Conservation (phyloP, 2,329 filamentous ascomycete species). For the Aspergillus brunneoviolaceus region DNA sequence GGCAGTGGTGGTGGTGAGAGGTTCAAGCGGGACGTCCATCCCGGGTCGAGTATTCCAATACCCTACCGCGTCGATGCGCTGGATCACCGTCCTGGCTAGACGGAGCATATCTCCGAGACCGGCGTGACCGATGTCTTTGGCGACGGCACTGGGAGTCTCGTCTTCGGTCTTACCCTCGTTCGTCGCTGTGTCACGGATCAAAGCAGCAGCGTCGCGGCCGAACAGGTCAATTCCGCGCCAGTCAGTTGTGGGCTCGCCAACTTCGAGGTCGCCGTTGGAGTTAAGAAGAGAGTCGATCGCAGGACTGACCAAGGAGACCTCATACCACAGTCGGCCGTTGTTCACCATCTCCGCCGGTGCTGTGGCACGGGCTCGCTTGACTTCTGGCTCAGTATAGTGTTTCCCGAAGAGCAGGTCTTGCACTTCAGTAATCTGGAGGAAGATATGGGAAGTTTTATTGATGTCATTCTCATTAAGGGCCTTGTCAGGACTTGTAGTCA, state of each 20-base stretch:
- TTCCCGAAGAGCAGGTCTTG: conserved; percentile 36
- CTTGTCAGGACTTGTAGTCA: not conserved
- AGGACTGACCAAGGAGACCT: conserved; percentile 39
- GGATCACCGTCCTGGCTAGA: conserved; percentile 33
- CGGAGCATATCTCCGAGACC: conserved; percentile 31
- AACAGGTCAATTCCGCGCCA: conserved; percentile 34
- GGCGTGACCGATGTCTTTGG: conserved; percentile 26
- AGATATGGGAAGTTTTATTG: conserved; percentile 23
- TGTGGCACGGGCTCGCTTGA: conserved; percentile 30
- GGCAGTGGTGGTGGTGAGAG: not conserved
- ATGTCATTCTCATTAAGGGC: conserved; percentile 1
- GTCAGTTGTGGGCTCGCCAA: conserved; percentile 35
- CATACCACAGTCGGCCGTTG: conserved; percentile 39
- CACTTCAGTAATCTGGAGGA: conserved; percentile 39
- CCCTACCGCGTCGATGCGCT: conserved; percentile 34
- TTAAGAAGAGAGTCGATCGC: conserved; percentile 35
- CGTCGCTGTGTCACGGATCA: conserved; percentile 7
- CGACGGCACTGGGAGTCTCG: conserved; percentile 17
- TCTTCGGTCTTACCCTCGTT: not conserved
- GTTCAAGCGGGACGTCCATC: not conserved
- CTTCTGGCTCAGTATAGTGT: conserved; percentile 20
- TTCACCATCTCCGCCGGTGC: conserved; percentile 30
- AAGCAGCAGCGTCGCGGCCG: conserved; percentile 23
- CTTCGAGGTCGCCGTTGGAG: conserved; percentile 32
- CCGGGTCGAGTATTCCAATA: conserved; percentile 22